Evolutionary conservation across 2,329 filamentous ascomycete genomes (phyloP).

Genomic region (Ceratocystis papillata): DNA sequence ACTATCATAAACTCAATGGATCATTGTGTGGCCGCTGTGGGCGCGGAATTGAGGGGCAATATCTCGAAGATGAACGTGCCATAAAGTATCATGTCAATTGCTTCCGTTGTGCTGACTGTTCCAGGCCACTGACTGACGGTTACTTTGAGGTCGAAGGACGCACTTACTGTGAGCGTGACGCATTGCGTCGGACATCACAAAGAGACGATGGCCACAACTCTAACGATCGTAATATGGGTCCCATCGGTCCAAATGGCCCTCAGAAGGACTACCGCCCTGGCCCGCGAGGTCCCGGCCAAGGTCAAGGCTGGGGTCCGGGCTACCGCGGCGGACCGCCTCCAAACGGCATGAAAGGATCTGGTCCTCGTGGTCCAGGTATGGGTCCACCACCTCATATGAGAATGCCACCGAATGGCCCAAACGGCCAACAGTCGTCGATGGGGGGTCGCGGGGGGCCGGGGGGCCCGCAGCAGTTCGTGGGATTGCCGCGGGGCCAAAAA

Average conservation of each 20-base stretch:
- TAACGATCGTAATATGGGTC: constrained; percentile 24
- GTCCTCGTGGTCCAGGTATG: constrained; percentile 23
- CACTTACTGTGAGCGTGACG: constrained; percentile 80
- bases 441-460: constrained; percentile 24
- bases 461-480: constrained; percentile 24
- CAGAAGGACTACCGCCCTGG: constrained; percentile 16
- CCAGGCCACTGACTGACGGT: constrained; percentile 61
- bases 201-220: constrained; percentile 14
- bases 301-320: constrained; percentile 6
- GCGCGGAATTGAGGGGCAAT: constrained; percentile 83
- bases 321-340: constrained; percentile 25
- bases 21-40: constrained; percentile 74
- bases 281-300: constrained; percentile 21
- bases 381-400: constrained; percentile 2
- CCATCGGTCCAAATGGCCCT: constrained; percentile 17
- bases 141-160: constrained; percentile 81
- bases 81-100: constrained; percentile 81
- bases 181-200: constrained; percentile 43
- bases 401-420: constrained; percentile 18
- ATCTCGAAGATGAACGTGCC: constrained; percentile 67
- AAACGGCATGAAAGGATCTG: constrained; percentile 26
- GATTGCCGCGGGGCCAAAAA: constrained; percentile 25
- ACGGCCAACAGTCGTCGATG: constrained; percentile 23
- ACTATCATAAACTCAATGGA: constrained; percentile 86
- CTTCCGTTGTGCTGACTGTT: constrained; percentile 74